Conservation (phyloP, 2,329 filamentous ascomycete species). For the Penicillium sp. region DNA sequence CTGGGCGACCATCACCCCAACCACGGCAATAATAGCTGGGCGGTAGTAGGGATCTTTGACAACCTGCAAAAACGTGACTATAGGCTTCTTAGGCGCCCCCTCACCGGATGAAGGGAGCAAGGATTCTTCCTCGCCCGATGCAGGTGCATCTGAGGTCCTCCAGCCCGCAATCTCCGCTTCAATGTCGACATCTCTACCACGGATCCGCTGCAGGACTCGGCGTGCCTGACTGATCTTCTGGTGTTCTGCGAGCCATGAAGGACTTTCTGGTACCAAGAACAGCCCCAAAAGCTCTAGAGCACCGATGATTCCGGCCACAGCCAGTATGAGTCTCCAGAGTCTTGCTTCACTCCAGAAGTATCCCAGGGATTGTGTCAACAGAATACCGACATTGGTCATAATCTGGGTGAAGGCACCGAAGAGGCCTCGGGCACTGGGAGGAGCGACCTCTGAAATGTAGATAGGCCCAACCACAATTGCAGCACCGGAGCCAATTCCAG, state of each 20-base stretch:
- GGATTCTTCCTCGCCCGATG: slow-evolving; percentile 58
- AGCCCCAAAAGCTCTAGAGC: slow-evolving; percentile 60
- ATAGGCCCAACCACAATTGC: slow-evolving; percentile 87
- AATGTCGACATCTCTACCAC: slow-evolving; percentile 61
- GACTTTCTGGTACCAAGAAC: slow-evolving; percentile 74
- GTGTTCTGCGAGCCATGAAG: slow-evolving; percentile 70
- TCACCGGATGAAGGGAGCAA: slow-evolving; percentile 52
- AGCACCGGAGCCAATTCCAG: slow-evolving; percentile 76
- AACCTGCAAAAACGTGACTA: slow-evolving; percentile 59
- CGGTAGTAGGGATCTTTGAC: slow-evolving; percentile 59
- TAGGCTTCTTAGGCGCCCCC: slow-evolving; percentile 57
- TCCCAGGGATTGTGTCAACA: slow-evolving; percentile 72
- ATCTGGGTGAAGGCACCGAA: slow-evolving; percentile 80
- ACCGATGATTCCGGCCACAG: slow-evolving; percentile 60
- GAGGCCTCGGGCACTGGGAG: slow-evolving; percentile 62
- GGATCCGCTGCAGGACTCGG: slow-evolving; percentile 62
- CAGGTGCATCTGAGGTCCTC: slow-evolving; percentile 34
- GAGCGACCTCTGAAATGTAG: slow-evolving; percentile 87
- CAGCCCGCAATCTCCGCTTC: slow-evolving; percentile 60
- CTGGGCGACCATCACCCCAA: slow-evolving; percentile 85
- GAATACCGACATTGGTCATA: slow-evolving; percentile 83
- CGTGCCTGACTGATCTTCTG: slow-evolving; percentile 54
- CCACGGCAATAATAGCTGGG: slow-evolving; percentile 68
- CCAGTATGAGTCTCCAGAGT: slow-evolving; percentile 77
- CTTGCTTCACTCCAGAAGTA: slow-evolving; percentile 74